Conservation (phyloP, 2,329 filamentous ascomycete species). For the Talaromyces sp. region DNA sequence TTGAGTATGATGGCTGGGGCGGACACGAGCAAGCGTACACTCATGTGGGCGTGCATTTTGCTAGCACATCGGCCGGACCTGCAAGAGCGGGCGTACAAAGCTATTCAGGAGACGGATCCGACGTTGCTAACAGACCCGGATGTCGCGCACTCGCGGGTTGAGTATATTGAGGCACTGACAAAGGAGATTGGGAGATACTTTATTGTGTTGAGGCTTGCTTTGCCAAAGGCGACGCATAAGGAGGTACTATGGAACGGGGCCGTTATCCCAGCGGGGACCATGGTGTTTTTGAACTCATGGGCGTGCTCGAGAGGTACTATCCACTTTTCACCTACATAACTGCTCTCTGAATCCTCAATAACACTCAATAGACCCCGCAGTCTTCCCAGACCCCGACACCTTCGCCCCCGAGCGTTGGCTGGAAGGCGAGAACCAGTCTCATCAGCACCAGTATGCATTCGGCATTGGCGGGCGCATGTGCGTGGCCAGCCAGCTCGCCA, state of each 20-base stretch:
- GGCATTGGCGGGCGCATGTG: slow-evolving; percentile 39
- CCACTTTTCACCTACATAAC: background rate
- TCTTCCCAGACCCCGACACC: slow-evolving; percentile 4
- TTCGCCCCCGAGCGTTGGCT: slow-evolving; percentile 13
- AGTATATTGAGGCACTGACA: slow-evolving; percentile 8
- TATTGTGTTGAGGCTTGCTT: slow-evolving; percentile 6
- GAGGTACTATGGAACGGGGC: slow-evolving; percentile 4
- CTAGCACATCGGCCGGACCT: slow-evolving; percentile 10
- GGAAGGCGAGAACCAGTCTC: slow-evolving; percentile 29
- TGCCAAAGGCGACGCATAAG: slow-evolving; percentile 2
- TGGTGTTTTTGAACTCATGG: slow-evolving; percentile 13
- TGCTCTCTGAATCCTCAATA: background rate
- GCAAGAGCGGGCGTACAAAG: slow-evolving; percentile 4
- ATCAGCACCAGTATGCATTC: slow-evolving; percentile 43
- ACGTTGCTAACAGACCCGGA: background rate
- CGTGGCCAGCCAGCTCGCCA: background rate
- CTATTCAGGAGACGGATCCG: background rate
- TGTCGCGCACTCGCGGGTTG: background rate
- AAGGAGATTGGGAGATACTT: slow-evolving; percentile 9
- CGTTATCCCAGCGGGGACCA: slow-evolving; percentile 8
- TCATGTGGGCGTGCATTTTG: slow-evolving; percentile 7
- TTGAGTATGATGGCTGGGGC: slow-evolving; percentile 11
- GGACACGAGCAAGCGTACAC: slow-evolving; percentile 5
- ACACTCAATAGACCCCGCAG: background rate
- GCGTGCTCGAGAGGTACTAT: slow-evolving; percentile 11